Base-by-base conservation (phyloP, 2,329 filamentous ascomycete genomes). In the Colletotrichum sp. region DNA sequence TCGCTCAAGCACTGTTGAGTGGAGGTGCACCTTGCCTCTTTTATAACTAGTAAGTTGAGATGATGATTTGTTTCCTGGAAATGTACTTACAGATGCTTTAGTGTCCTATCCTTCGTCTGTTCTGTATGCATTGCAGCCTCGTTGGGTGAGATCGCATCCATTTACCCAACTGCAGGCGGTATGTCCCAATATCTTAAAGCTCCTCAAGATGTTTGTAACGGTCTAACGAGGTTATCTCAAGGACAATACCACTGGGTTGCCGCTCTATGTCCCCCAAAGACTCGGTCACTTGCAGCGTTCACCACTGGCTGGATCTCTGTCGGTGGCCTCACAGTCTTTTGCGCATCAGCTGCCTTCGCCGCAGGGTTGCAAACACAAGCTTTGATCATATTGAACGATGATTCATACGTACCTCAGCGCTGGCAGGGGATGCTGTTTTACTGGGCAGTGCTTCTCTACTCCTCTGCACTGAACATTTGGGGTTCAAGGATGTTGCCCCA, bases 341-440 rank as follows among this genome's bases (percentile, higher is more conserved):
- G 86, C 24, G 85, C 86, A 0, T 88, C 87, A 1, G 87, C 86
- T 15, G 87, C 87, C 0, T 88, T 89, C 60, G 84, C 86, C 3
- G 84, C 84, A 3, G 87, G 86, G 0, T 81, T 88, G 0, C 85
- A 88, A 58, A 79, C 85, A 1, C 86, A 88, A 72, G 83, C 83
- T 0, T 76, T 89, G 9, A 84, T 89, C 30, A 84, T 84, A 3
- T 60, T 89, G 3, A 88, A 87, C 64, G 75, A 85, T 8, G 81
- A 83, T 1, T 79, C 78, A 1, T 89, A 89, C 67, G 60, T 82
- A 0, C 85, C 86, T 0, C 55, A 82, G n/a, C 75, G 85, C 38
- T 88, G 85, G 84, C 85, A 86, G 24, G 87, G 86, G 0, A 85
- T 88, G 82, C 75, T 89, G 0, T 85, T 89, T 32, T 88, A 88